Percentiles rank a stretch among this genome's conserved stretches.
Evolutionary conservation across 306 rosid species (phyloP).

Genomic region (Vigna angularis): DNA sequence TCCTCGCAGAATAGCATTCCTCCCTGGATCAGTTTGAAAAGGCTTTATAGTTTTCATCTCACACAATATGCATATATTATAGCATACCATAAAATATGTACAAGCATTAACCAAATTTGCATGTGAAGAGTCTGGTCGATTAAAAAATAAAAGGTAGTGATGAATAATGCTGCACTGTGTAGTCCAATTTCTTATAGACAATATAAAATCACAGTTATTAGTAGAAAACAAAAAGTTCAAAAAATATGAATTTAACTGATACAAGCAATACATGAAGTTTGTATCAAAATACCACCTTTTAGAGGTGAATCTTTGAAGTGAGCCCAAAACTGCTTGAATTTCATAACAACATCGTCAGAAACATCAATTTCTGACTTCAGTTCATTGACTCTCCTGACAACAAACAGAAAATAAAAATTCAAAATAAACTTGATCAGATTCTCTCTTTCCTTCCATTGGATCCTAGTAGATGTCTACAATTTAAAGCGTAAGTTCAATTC

Average conservation of each 20-base stretch:
- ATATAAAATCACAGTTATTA: slow-evolving; percentile 35
- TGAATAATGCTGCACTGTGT: neutral
- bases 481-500: slow-evolving; percentile 25
- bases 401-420: slow-evolving; percentile 14
- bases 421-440: slow-evolving; percentile 18
- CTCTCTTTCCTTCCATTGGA: slow-evolving; percentile 32
- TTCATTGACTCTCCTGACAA: slow-evolving; percentile 83
- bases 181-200: slow-evolving; percentile 30
- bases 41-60: slow-evolving; percentile 36
- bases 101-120: slow-evolving; percentile 21
- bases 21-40: slow-evolving; percentile 66
- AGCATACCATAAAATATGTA: slow-evolving; percentile 34
- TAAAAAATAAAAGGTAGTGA: slow-evolving; percentile 12
- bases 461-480: slow-evolving; percentile 34
- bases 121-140: slow-evolving; percentile 6
- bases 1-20: slow-evolving; percentile 92
- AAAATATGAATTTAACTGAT: slow-evolving; percentile 31
- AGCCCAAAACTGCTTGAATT: slow-evolving; percentile 80
- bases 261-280: slow-evolving; percentile 13
- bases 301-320: slow-evolving; percentile 74
- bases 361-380: slow-evolving; percentile 78
- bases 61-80: slow-evolving; percentile 41
- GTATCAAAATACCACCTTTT: slow-evolving; percentile 69
- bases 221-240: slow-evolving; percentile 4
- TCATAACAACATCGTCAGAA: slow-evolving; percentile 64